Percentiles rank a stretch among this genome's conserved stretches.
Conservation (phyloP, 2,329 filamentous ascomycete genomes). For the Botryotinia globosa region DNA sequence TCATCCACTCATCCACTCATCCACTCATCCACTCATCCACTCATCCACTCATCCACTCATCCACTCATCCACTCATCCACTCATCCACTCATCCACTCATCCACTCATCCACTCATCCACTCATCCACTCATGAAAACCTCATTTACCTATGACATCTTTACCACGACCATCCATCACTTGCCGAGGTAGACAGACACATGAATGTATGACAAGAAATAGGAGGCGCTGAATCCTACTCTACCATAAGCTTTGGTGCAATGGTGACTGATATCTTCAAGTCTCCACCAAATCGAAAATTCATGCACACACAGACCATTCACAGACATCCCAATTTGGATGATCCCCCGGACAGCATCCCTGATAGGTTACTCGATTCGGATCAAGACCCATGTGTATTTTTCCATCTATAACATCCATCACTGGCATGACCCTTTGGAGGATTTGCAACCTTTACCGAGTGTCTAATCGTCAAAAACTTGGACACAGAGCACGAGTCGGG, state of each 20-base stretch:
- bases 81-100: no score
- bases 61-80: no score
- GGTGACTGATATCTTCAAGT: neutral
- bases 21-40: no score
- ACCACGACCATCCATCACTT: neutral
- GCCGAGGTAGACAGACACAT: neutral
- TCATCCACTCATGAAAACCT: neutral
- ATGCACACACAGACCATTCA: conserved; percentile 15
- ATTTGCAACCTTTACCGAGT: conserved; percentile 5
- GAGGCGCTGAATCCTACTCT: neutral
- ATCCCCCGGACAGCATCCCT: conserved; percentile 10
- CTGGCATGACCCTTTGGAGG: neutral
- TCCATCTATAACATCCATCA: conserved; percentile 9
- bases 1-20: no score
- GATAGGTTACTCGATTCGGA: conserved; percentile 5
- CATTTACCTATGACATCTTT: neutral
- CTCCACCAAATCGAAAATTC: neutral
- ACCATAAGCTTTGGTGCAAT: conserved; percentile 1
- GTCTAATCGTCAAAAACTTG: neutral
- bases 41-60: no score
- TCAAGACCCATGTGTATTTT: conserved; percentile 1
- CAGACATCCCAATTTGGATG: conserved; percentile 7
- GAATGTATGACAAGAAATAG: neutral
- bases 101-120: no score
- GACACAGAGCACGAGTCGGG: neutral